Base-by-base conservation (phyloP, 1,284 basidiomycete species). In the Leccinum angustisporum region DNA sequence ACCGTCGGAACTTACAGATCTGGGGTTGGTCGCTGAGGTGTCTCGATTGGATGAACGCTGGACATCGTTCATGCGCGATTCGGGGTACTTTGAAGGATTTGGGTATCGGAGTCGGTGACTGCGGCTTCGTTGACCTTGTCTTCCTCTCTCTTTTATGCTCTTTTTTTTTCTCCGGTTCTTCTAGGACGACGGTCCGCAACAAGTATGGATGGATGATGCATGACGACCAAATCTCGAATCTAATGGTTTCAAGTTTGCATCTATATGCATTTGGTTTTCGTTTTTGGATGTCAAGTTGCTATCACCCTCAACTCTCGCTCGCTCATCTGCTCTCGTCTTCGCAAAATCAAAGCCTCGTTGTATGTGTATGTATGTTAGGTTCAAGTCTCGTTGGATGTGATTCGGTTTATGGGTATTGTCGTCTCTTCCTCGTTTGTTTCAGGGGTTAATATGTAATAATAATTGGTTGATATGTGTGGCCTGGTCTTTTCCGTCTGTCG, bases 61-160 rank as follows among this genome's bases (percentile, higher is more conserved):
- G 86, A 81, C 81, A 56, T 80, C 80, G 27, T 86, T 87, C 62
- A 85, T 86, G 82, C 78, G 80, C 8, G 81, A 85, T 54, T 82
- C 82, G 4, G 81, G 84, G 0, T 76, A 75, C 57, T 74, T 73
- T 16, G 72, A 76, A 61, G 72, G 72, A 13, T 74, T 73, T 54
- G 69, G 70, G 5, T 76, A 72, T 56, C 68, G 72, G 31, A 31
- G 56, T 56, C 69, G 72, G 52, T 76, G 34, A 61, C 18, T 46
- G 43, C n/a, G n/a, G 43, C 43, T 46, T 21, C 43, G 43, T 18
- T 21, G 18, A 46, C 43, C 11, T 46, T 21, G 6, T 46, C 11
- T 46, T 7, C 11, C 0, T 38, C n/a, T 43, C 16, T 18, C 10
- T 7, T 34, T 13, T 11, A 34, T 34, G 33, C 11, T 46, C 43